These are phyloP conservation scores for Candida freyschussii DNA, from an alignment of 1,139 yeast genomes.

Conservation along the genomic window DNA sequence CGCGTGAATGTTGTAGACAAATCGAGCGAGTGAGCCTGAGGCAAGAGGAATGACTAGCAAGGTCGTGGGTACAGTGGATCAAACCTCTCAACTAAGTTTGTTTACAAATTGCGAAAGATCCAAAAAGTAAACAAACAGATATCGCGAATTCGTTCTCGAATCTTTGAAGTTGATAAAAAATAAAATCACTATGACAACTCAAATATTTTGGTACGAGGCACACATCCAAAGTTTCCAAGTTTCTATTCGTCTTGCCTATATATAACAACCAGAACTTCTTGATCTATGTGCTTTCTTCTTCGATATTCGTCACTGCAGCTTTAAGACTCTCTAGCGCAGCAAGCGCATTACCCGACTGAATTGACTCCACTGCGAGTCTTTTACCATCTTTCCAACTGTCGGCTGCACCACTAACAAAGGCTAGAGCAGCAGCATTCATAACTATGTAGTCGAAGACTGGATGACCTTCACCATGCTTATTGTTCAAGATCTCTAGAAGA, in stretches of 20 bases:
- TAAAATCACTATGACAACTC: conserved; percentile 6
- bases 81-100: not conserved
- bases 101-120: not conserved
- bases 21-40: not conserved
- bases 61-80: not conserved
- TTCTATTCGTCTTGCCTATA: not conserved
- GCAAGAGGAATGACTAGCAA: not conserved
- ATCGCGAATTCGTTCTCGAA: too few relatives aligned
- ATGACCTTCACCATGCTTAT: conserved; percentile 40
- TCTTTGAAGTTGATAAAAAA: not conserved
- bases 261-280: too few relatives aligned
- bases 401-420: conserved; percentile 69
- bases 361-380: conserved; percentile 61
- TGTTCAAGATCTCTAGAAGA: conserved; percentile 51
- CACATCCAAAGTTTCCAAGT: too few relatives aligned
- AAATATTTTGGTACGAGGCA: not conserved
- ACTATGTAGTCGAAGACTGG: conserved; percentile 85
- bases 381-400: conserved; percentile 75
- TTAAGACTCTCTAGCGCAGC: conserved; percentile 55
- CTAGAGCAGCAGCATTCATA: conserved; percentile 82
- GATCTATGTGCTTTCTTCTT: not conserved
- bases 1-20: not conserved
- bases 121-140: too few relatives aligned
- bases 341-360: conserved; percentile 62
- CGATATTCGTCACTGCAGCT: conserved; percentile 6